Evolutionary conservation across 495 filamentous ascomycete species (phyloP).

Genomic region (Beverwykella pulmonaria): DNA sequence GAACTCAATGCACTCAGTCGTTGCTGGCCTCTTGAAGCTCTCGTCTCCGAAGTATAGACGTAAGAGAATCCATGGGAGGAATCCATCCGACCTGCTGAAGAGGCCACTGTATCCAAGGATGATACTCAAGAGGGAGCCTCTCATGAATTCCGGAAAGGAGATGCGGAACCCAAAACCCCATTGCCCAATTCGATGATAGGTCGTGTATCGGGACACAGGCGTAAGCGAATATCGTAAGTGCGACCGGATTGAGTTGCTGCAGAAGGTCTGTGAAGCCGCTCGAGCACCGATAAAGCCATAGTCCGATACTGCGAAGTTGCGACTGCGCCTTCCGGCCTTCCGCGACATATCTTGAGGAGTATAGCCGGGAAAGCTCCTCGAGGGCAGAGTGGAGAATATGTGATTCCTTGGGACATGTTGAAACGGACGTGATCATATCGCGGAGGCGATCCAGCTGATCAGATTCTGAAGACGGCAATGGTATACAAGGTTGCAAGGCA

Average conservation of each 20-base stretch:
- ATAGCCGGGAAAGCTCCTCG: background rate
- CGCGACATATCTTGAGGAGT: background rate
- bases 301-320: background rate
- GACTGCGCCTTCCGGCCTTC: background rate
- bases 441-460: background rate
- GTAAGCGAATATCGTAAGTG: background rate
- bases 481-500: background rate
- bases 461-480: background rate
- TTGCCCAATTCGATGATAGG: background rate
- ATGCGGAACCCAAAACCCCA: background rate
- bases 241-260: background rate
- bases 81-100: conserved; percentile 5
- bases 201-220: background rate
- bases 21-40: background rate
- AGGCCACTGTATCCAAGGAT: background rate
- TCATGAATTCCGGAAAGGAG: background rate
- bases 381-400: background rate
- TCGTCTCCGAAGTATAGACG: background rate
- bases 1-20: background rate
- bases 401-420: background rate
- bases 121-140: background rate
- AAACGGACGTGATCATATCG: background rate
- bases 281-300: background rate
- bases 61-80: background rate
- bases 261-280: background rate